phyloP scores from a whole-genome alignment of 2,329 filamentous ascomycete species.

The Teratosphaeria zuluensis region DNA sequence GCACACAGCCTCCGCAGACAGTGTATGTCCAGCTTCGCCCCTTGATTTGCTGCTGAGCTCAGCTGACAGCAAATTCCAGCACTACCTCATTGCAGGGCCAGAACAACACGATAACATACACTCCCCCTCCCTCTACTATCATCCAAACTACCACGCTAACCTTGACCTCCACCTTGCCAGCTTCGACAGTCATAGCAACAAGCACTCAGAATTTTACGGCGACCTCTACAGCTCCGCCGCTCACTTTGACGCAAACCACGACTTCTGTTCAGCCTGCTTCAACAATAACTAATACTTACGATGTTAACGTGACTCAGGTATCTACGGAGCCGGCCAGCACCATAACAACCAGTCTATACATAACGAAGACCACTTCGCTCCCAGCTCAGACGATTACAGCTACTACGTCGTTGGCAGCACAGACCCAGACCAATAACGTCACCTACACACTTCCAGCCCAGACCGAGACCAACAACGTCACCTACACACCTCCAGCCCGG shows the following conservation, averaged over 20 bases:
- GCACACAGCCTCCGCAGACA: not conserved
- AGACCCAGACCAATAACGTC: too few relatives aligned
- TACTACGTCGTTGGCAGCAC: too few relatives aligned
- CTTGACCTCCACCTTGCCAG: not conserved
- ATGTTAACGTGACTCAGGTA: not conserved
- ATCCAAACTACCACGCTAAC: not conserved
- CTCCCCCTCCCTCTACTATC: not conserved
- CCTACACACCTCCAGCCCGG: not conserved
- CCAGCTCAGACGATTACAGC: too few relatives aligned
- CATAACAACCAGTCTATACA: not conserved
- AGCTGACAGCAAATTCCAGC: not conserved
- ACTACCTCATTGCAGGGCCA: too few relatives aligned
- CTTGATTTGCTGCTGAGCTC: not conserved
- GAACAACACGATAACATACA: not conserved
- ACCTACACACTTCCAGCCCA: not conserved
- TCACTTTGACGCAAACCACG: not conserved
- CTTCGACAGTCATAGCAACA: not conserved
- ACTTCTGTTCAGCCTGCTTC: not conserved
- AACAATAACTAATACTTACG: not conserved
- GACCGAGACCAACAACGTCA: not conserved
- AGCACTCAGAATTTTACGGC: not conserved
- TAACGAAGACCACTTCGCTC: not conserved
- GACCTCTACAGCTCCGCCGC: not conserved
- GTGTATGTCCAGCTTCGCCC: not conserved
- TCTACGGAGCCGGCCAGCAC: not conserved